A percentile compares a stretch with the other conserved stretches of the same genome.
These are phyloP conservation scores for Pholiota conissans DNA, from an alignment of 768 basidiomycete species.

Conservation along the genomic window DNA sequence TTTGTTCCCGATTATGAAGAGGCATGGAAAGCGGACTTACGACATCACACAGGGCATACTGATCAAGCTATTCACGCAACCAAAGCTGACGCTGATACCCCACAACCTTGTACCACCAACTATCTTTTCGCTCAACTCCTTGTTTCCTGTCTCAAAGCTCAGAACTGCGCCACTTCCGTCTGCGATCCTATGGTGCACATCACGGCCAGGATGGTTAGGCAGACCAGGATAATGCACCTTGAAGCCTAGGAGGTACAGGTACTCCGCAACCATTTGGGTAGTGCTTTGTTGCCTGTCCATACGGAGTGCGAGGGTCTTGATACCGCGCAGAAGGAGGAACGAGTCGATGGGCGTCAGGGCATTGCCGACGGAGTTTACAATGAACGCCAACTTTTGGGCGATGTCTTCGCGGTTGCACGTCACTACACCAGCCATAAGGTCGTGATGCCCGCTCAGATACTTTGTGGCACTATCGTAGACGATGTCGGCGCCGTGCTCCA, in stretches of 20 bases:
- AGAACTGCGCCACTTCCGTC: constrained; percentile 92
- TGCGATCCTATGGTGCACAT: constrained; percentile 89
- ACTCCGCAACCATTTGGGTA: constrained; percentile 80
- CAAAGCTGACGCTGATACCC: constrained; percentile 98
- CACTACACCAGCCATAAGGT: constrained; percentile 97
- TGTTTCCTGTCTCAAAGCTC: constrained; percentile 93
- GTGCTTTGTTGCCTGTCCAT: constrained; percentile 93
- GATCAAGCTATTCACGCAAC: constrained; percentile 96
- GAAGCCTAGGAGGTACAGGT: constrained; percentile 85
- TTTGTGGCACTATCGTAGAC: constrained; percentile 99
- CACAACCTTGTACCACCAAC: constrained; percentile 92
- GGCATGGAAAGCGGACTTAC: constrained; percentile 52
- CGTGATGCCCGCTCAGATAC: constrained; percentile 97
- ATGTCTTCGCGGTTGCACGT: constrained; percentile 90
- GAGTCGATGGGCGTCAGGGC: constrained; percentile 94
- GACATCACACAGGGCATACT: constrained; percentile 99
- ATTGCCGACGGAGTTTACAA: constrained; percentile 92
- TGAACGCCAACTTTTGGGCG: constrained; percentile 85
- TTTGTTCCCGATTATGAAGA: not conserved
- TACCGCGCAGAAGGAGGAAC: constrained; percentile 93
- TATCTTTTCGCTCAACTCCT: constrained; percentile 85
- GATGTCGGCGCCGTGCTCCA: constrained; percentile 95
- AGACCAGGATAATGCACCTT: constrained; percentile 92
- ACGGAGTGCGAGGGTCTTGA: constrained; percentile 93
- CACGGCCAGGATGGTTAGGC: constrained; percentile 74